A percentile compares a stretch with the other conserved stretches of the same genome.
phyloP scores from a whole-genome alignment of 2,329 filamentous ascomycete genomes.

The Lasiodiplodia hormozganensis region DNA sequence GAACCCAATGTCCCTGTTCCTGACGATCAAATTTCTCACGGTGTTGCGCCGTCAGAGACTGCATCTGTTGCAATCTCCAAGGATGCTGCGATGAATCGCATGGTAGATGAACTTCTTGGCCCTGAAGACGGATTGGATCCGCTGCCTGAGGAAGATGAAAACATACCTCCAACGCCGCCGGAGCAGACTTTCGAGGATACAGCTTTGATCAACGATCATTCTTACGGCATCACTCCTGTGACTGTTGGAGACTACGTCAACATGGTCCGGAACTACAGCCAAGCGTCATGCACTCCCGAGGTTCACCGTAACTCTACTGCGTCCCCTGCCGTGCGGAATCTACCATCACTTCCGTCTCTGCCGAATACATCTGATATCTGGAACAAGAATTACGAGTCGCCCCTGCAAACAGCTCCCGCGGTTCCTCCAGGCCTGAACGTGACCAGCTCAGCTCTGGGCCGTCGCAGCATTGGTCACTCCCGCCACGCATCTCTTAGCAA shows the following conservation, averaged over 20 bases:
- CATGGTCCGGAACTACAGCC: constrained; percentile 45
- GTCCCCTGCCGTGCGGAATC: constrained; percentile 44
- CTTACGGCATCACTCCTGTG: constrained; percentile 39
- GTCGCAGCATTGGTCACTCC: constrained; percentile 39
- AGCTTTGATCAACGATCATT: constrained; percentile 41
- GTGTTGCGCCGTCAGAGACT: constrained; percentile 54
- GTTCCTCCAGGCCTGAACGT: constrained; percentile 29
- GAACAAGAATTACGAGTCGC: constrained; percentile 43
- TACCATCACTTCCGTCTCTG: constrained; percentile 44
- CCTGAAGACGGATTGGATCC: constrained; percentile 50
- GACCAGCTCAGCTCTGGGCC: not conserved
- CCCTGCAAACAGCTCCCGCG: constrained; percentile 40
- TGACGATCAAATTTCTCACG: constrained; percentile 46
- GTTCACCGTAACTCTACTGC: constrained; percentile 42
- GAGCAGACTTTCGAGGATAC: constrained; percentile 54
- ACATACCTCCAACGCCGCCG: constrained; percentile 55
- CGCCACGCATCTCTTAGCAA: constrained; percentile 52
- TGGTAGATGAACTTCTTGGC: constrained; percentile 65
- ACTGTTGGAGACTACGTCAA: constrained; percentile 48
- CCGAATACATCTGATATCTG: constrained; percentile 48
- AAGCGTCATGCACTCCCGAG: constrained; percentile 32
- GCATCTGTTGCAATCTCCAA: constrained; percentile 53
- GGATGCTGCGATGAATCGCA: constrained; percentile 61
- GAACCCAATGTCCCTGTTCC: constrained; percentile 35
- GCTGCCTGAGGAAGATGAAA: constrained; percentile 51